Evolutionary conservation across 768 basidiomycete species (phyloP), one percentile per base, ranked within the genome.

Genomic region (Lactarius sp.): DNA sequence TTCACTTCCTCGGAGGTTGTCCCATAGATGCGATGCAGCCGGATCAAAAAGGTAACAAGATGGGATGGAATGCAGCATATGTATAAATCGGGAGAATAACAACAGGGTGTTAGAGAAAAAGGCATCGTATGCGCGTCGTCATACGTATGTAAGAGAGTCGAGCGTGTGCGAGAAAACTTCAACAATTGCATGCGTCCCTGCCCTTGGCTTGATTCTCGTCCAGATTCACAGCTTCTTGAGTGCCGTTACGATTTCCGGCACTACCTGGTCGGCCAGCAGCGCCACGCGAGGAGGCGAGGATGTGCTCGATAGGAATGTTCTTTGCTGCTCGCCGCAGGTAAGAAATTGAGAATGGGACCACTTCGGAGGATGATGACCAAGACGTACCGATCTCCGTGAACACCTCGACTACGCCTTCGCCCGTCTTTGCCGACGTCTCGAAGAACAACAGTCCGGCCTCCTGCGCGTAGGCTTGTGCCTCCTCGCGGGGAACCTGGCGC

Each of bases 351-450:
- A 34, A 31, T 36, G 53, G 33, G 6, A 52, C 59, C 42, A 60
- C n/a, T 27, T 42, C 22, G 33, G 44, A 44, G 39, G 31, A 52
- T n/a, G 10, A 20, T 22, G 34, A 39, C 12, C 34, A 33, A 16
- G 14, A 75, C 84, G 60, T 58, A 98, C 95, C 96, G 71, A 99
- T 98, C 76, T 98, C 95, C 12, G 95, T 98, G 75, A 99, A 99
- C 36, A 98, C 85, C 71, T 98, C 97, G 31, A 94, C 90, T 60
- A 98, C 85, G 44, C 94, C 94, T 71, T 95, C 90, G 18, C 95
- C 94, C 5, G 92, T 93, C 85, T 98, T 99, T 31, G 97, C 97
- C 71, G 89, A 92, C 42, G 95, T 97, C 80, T 99, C 97, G 69
- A 96, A 97, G 81, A 98, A 98, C 47, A 99, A 77, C 49, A 98